Conservation (phyloP, 2,329 filamentous ascomycete genomes). For the Myrmaecium sp. region DNA sequence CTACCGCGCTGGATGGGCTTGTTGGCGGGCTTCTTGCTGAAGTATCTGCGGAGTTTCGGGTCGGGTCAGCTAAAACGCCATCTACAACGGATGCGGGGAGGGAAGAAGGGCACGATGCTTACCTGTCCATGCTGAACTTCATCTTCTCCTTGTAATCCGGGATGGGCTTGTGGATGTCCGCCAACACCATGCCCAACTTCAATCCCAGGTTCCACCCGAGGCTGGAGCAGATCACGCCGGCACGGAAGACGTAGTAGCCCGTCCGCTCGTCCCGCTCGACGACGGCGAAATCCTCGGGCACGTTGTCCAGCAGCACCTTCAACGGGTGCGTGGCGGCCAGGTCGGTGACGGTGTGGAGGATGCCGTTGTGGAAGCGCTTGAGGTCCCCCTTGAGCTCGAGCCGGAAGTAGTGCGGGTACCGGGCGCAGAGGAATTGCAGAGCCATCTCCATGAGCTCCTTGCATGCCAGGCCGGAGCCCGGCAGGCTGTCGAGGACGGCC, state of each 20-base stretch:
- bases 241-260: conserved; percentile 58
- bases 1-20: conserved; percentile 69
- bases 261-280: conserved; percentile 54
- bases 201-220: conserved; percentile 62
- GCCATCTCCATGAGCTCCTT: conserved; percentile 82
- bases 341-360: conserved; percentile 45
- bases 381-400: conserved; percentile 37
- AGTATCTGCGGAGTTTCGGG: conserved; percentile 39
- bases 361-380: conserved; percentile 47
- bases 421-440: conserved; percentile 58
- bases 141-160: conserved; percentile 81
- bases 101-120: conserved; percentile 10
- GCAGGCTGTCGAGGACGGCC: conserved; percentile 48
- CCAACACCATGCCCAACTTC: conserved; percentile 55
- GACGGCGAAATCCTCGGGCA: conserved; percentile 73
- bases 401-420: conserved; percentile 62
- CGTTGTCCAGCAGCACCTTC: conserved; percentile 53
- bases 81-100: neutral
- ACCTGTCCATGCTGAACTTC: conserved; percentile 75
- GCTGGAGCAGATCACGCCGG: conserved; percentile 61
- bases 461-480: conserved; percentile 61
- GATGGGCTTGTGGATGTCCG: conserved; percentile 56
- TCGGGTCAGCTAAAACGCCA: conserved; percentile 4
- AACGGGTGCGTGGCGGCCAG: conserved; percentile 48
- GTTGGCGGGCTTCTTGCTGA: conserved; percentile 57